These are phyloP conservation scores for Gomphus bonarii DNA, from an alignment of 1,284 basidiomycete species.

Conservation along the genomic window DNA sequence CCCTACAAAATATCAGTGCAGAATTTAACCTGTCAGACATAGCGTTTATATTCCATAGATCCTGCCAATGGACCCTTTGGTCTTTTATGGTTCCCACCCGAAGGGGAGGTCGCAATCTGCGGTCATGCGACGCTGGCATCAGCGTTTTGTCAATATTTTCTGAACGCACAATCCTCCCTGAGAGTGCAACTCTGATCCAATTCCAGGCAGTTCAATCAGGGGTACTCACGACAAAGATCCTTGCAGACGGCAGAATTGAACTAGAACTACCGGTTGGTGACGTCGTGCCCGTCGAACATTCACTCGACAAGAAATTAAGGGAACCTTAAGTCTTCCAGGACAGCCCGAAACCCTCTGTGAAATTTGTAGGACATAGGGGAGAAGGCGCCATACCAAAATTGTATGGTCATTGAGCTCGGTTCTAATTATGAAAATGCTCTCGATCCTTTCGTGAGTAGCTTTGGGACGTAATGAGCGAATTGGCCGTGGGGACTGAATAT, in stretches of 20 bases:
- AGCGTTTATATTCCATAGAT: constrained; percentile 26
- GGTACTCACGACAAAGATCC: constrained; percentile 11
- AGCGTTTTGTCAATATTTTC: constrained; percentile 31
- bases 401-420: constrained; percentile 9
- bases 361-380: background rate
- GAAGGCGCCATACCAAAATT: background rate
- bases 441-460: constrained; percentile 6
- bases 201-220: constrained; percentile 24
- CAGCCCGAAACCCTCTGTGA: background rate
- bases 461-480: background rate
- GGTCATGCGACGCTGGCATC: constrained; percentile 43
- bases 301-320: background rate
- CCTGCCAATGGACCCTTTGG: constrained; percentile 18
- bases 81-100: constrained; percentile 31
- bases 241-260: constrained; percentile 27
- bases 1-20: constrained; percentile 26
- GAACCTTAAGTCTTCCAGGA: background rate
- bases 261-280: constrained; percentile 30
- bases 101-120: constrained; percentile 29
- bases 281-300: background rate
- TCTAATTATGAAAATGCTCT: constrained; percentile 7
- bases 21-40: constrained; percentile 41
- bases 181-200: constrained; percentile 23
- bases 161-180: constrained; percentile 17
- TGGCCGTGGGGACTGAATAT: too few relatives aligned